Conservation (phyloP, 225 moss, liverwort and hornwort species). For the Rhytidiadelphus loreus region DNA sequence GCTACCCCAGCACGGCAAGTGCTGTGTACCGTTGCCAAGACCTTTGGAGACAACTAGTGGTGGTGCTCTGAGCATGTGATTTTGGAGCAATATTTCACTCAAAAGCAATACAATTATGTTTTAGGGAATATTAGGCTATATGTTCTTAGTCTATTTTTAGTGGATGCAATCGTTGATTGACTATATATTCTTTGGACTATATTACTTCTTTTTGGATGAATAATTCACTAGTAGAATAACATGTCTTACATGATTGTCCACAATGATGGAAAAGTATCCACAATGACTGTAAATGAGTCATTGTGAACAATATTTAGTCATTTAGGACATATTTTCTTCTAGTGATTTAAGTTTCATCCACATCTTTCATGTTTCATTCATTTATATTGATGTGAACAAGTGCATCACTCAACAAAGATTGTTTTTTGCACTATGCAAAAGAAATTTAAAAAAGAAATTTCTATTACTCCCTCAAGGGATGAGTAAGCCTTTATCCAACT, state of each 20-base stretch:
- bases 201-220: background rate
- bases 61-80: too few relatives aligned
- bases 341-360: background rate
- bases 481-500: background rate
- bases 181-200: background rate
- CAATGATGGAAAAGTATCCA: background rate
- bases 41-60: too few relatives aligned
- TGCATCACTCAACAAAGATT: background rate
- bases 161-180: too few relatives aligned
- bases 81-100: background rate
- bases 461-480: fast-evolving
- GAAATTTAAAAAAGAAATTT: background rate
- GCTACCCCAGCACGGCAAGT: too few relatives aligned
- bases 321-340: background rate
- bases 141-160: too few relatives aligned
- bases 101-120: background rate
- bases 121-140: too few relatives aligned
- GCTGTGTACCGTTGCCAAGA: too few relatives aligned
- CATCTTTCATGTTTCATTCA: background rate
- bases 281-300: background rate
- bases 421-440: background rate
- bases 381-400: background rate
- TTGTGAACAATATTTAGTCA: fast-evolving
- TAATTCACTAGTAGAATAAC: background rate
- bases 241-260: background rate